Conservation (phyloP, 2,329 filamentous ascomycete genomes). For the Orbilia brochopaga region DNA sequence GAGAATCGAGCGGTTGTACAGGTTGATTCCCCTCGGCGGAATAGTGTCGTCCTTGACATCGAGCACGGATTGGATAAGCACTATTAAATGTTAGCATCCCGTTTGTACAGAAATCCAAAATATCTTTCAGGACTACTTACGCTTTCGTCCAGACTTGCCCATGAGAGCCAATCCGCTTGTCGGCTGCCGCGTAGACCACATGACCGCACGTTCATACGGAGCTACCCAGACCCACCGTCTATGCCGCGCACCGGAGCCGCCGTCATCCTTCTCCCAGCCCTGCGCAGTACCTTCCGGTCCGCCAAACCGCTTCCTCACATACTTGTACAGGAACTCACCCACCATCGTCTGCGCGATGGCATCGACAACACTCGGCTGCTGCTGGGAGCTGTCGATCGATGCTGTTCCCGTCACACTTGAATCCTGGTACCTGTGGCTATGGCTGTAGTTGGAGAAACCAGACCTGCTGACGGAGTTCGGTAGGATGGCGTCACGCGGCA, state of each 20-base stretch:
- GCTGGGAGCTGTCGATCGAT: slow-evolving; percentile 66
- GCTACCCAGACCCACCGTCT: slow-evolving; percentile 99
- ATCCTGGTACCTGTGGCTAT: slow-evolving; percentile 47
- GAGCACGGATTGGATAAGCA: slow-evolving; percentile 91
- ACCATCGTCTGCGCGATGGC: slow-evolving; percentile 99
- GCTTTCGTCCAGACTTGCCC: slow-evolving; percentile 91
- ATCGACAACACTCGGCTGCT: slow-evolving; percentile 83
- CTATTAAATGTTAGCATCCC: slow-evolving; percentile 61
- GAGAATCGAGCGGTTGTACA: slow-evolving; percentile 92
- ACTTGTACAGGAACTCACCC: slow-evolving; percentile 95
- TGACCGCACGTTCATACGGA: slow-evolving; percentile 91
- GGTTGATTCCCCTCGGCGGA: slow-evolving; percentile 68
- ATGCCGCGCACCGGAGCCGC: slow-evolving; percentile 74
- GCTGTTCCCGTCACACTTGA: slow-evolving; percentile 58
- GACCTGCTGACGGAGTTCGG: slow-evolving; percentile 62
- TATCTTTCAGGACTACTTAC: slow-evolving; percentile 65
- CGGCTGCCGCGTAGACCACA: slow-evolving; percentile 98
- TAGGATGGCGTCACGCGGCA: slow-evolving; percentile 45
- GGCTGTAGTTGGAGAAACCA: slow-evolving; percentile 52
- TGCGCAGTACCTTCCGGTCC: slow-evolving; percentile 65
- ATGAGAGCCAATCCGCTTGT: slow-evolving; percentile 83
- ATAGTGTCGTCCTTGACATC: slow-evolving; percentile 95
- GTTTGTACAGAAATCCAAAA: too few relatives aligned
- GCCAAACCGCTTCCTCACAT: slow-evolving; percentile 83
- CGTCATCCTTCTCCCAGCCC: slow-evolving; percentile 70